A percentile compares a stretch with the other conserved stretches of the same genome.
These are phyloP conservation scores for Polytrichum formosum DNA, from an alignment of 225 moss, liverwort and hornwort species.

Conservation along the genomic window DNA sequence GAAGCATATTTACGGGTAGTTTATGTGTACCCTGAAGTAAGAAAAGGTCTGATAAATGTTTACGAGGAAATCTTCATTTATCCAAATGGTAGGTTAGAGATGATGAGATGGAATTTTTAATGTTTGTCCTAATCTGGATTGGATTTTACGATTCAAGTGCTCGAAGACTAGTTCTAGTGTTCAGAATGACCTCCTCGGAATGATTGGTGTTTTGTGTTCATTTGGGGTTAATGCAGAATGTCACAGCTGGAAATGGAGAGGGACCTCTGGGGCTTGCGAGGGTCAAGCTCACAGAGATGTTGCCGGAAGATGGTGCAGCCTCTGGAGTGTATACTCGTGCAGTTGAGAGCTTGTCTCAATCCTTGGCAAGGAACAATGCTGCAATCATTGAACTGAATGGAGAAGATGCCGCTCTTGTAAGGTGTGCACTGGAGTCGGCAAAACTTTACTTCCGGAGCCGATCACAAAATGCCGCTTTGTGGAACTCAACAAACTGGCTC, in stretches of 20 bases:
- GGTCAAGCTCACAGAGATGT: constrained; percentile 83
- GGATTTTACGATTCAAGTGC: no score
- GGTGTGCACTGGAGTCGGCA: constrained; percentile 82
- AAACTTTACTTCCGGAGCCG: constrained; percentile 90
- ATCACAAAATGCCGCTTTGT: constrained; percentile 43
- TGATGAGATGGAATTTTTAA: no score
- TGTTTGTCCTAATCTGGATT: no score
- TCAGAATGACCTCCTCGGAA: no score
- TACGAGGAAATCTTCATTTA: no score
- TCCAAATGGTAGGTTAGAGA: no score
- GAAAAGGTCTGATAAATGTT: no score
- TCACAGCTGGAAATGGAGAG: constrained; percentile 36
- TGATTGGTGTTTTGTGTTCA: no score
- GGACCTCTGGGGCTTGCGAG: constrained; percentile 55
- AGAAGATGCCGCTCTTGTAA: constrained; percentile 74
- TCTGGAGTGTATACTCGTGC: constrained; percentile 70
- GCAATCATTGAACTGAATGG: constrained; percentile 78
- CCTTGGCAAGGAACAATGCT: constrained; percentile 84
- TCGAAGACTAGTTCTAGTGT: no score
- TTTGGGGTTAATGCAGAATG: constrained; percentile 19
- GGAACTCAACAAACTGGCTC: constrained; percentile 71
- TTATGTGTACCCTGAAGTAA: no score
- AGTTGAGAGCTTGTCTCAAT: constrained; percentile 79
- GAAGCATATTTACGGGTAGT: no score
- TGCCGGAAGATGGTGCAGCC: constrained; percentile 82